Percentiles rank a stretch among this genome's conserved stretches.
Conservation (phyloP, 257 asterid genomes). For the Gynochthodes officinalis region DNA sequence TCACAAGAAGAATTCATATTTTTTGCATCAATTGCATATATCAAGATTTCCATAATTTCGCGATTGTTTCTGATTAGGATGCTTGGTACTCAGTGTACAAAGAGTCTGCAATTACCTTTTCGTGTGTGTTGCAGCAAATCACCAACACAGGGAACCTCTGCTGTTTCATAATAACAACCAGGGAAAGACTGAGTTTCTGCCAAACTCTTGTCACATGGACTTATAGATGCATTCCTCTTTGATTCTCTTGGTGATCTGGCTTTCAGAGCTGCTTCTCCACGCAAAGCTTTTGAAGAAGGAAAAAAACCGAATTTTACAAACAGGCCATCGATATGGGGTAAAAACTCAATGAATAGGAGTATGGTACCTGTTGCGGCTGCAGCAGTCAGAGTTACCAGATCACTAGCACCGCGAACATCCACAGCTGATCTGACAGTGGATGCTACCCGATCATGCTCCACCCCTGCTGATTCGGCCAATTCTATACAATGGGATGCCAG, state of each 20-base stretch:
- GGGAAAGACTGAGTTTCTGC: conserved; percentile 41
- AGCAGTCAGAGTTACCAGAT: conserved; percentile 75
- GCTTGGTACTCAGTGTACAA: no score
- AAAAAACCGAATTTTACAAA: neutral
- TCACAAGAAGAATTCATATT: neutral
- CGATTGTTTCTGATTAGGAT: no score
- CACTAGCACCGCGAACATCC: conserved; percentile 59
- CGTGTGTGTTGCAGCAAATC: conserved; percentile 67
- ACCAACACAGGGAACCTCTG: conserved; percentile 58
- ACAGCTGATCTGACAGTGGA: conserved; percentile 64
- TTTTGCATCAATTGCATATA: no score
- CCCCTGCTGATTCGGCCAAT: conserved; percentile 74
- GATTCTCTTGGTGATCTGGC: conserved; percentile 74
- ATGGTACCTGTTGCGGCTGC: conserved; percentile 83
- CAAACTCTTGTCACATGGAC: conserved; percentile 62
- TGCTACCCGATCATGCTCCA: conserved; percentile 50
- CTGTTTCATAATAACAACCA: conserved; percentile 28
- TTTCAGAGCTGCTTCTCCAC: conserved; percentile 81
- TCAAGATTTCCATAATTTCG: no score
- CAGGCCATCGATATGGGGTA: no score
- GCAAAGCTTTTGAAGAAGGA: conserved; percentile 42
- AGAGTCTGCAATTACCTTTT: conserved; percentile 58
- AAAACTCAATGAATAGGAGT: neutral
- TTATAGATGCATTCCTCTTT: conserved; percentile 74
- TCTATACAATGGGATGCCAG: conserved; percentile 80